Evolutionary conservation across 345 rosid species (phyloP).

Genomic region (Eucalyptus virginea): DNA sequence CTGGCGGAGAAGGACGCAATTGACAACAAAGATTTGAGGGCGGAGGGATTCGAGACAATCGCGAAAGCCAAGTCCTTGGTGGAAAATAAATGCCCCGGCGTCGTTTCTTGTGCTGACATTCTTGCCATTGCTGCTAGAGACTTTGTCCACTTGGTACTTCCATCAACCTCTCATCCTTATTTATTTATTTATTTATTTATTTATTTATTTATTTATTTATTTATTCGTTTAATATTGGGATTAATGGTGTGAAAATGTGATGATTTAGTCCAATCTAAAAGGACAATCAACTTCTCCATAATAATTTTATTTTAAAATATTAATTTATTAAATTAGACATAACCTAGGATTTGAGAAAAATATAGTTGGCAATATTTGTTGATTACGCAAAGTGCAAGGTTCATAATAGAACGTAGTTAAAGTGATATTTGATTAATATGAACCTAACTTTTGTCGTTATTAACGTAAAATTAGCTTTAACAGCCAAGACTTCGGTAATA

Average conservation of each 20-base stretch:
- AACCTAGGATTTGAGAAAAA: background rate
- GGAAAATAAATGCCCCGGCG: slow-evolving; percentile 72
- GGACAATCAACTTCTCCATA: background rate
- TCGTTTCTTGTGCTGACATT: slow-evolving; percentile 83
- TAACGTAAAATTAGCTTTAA: background rate
- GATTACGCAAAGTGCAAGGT: background rate
- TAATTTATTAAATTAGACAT: background rate
- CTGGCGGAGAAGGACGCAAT: slow-evolving; percentile 71
- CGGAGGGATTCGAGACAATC: slow-evolving; percentile 53
- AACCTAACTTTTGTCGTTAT: background rate
- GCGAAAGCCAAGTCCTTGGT: slow-evolving; percentile 57
- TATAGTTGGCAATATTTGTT: background rate
- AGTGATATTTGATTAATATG: background rate
- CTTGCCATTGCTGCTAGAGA: slow-evolving; percentile 86
- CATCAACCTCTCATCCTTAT: background rate
- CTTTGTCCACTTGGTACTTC: slow-evolving; percentile 44
- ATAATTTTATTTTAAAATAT: background rate
- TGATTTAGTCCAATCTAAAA: background rate
- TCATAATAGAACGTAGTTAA: background rate
- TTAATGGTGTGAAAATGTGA: background rate
- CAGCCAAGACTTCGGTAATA: background rate
- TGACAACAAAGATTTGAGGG: slow-evolving; percentile 52
- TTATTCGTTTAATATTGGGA: background rate
- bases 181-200: background rate
- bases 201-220: background rate